Evolutionary conservation across 257 asterid genomes (phyloP).

Genomic region (Lavandula angustifolia): DNA sequence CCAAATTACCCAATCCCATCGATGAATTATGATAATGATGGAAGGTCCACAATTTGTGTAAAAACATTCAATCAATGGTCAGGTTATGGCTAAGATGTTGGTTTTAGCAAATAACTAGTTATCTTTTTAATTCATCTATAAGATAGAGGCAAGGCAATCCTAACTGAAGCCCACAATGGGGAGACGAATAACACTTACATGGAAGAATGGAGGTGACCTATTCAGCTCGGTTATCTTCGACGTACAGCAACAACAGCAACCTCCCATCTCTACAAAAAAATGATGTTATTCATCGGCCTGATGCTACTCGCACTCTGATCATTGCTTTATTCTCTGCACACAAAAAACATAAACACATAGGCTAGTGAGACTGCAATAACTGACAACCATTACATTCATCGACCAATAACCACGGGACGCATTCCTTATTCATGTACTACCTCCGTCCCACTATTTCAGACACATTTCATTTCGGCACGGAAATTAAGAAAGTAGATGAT

Average conservation of each 20-base stretch:
- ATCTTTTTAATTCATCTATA: background rate
- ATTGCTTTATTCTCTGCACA: slow-evolving; percentile 30
- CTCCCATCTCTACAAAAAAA: slow-evolving; percentile 56
- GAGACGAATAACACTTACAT: slow-evolving; percentile 48
- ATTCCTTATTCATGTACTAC: too few species aligned
- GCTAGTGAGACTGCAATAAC: slow-evolving; percentile 1
- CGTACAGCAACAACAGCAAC: slow-evolving; percentile 79
- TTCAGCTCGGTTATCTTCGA: slow-evolving; percentile 41
- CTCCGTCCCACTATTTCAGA: too few species aligned
- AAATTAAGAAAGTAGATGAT: too few species aligned
- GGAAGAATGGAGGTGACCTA: slow-evolving; percentile 53
- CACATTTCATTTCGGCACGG: too few species aligned
- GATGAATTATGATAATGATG: too few species aligned
- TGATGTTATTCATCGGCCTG: slow-evolving; percentile 43
- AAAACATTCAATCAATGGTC: too few species aligned
- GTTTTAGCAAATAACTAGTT: too few species aligned
- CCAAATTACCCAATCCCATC: too few species aligned
- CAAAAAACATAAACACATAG: slow-evolving; percentile 17
- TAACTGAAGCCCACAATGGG: slow-evolving; percentile 16
- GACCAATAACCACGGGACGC: background rate
- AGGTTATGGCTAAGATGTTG: too few species aligned
- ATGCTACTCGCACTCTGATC: slow-evolving; percentile 38
- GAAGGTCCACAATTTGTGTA: too few species aligned
- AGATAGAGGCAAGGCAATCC: background rate
- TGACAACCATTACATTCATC: slow-evolving; percentile 12